Base-by-base conservation (phyloP, 2,329 filamentous ascomycete species). In the Gliomastix tumulicola region DNA sequence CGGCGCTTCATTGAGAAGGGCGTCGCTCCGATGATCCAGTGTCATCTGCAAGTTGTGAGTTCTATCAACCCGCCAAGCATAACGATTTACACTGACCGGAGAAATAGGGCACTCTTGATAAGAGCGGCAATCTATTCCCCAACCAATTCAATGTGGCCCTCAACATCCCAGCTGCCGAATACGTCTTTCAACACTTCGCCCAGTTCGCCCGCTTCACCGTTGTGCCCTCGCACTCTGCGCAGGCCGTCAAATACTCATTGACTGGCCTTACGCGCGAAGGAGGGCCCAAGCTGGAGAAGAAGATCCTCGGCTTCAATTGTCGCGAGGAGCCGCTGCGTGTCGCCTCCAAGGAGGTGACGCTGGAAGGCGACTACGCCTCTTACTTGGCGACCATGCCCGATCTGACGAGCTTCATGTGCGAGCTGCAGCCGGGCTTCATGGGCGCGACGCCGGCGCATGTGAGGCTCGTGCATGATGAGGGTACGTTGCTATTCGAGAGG, bases 301-400 rank as follows among this genome's bases (percentile, higher is more conserved):
- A 46, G 18, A 40, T 49, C 11, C 32, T 50, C 2, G 48, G 48
- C 13, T 50, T 50, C 34, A 50, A 50, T 43, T 49, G 46, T 17
- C 44, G 40, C 11, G 46, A 43, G 21, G 43, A 49, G 2, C 46
- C 48, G 5, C 21, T 40, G 5, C 43, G 38, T 12, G 46, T 49
- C 16, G 49, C 44, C 23, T 43, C 39, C 28, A 28, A 31, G n/a
- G 20, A 44, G 13, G 41, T 44, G 7, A 46, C 49, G 7, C 18
- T 49, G 2, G 40, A 45, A 6, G 30, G 35, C 5, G 30, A 49
- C 22, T 48, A 48, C 31, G 10, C 45, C 17, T 36, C 45, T 6
- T 38, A 43, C 20, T 16, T 34, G 6, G 43, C 36, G 6, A 30
- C 42, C 13, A 47, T 51, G 48, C 46, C 47, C 1, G 48, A 50